A percentile compares a stretch with the other conserved stretches of the same genome.
phyloP scores from a whole-genome alignment of 2,329 filamentous ascomycete genomes.

The Monascus ruber region DNA sequence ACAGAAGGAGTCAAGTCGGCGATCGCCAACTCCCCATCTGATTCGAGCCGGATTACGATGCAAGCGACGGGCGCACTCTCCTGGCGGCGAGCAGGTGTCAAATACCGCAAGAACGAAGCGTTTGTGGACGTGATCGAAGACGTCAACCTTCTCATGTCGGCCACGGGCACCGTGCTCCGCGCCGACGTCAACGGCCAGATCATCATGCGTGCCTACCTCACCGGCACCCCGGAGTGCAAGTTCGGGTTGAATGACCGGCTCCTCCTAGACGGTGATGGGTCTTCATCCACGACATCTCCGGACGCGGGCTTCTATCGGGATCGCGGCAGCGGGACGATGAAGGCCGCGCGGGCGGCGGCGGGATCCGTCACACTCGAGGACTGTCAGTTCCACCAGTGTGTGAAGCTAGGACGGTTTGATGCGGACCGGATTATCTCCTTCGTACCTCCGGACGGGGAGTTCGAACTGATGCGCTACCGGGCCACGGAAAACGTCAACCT shows the following conservation, averaged over 20 bases:
- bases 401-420: slow-evolving; percentile 94
- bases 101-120: slow-evolving; percentile 98
- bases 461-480: slow-evolving; percentile 97
- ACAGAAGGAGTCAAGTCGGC: slow-evolving; percentile 95
- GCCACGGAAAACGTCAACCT: slow-evolving; percentile 98
- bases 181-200: slow-evolving; percentile 97
- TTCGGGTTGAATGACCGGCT: slow-evolving; percentile 95
- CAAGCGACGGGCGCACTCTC: slow-evolving; percentile 94
- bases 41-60: slow-evolving; percentile 98
- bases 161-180: slow-evolving; percentile 83
- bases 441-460: slow-evolving; percentile 91
- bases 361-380: slow-evolving; percentile 94
- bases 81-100: slow-evolving; percentile 94
- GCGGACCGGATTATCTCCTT: slow-evolving; percentile 94
- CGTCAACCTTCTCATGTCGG: slow-evolving; percentile 98
- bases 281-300: slow-evolving; percentile 39
- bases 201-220: slow-evolving; percentile 94
- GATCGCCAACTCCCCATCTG: slow-evolving; percentile 55
- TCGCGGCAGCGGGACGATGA: slow-evolving; percentile 54
- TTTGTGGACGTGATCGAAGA: slow-evolving; percentile 99
- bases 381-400: slow-evolving; percentile 98
- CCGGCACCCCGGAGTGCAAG: slow-evolving; percentile 95
- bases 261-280: slow-evolving; percentile 62
- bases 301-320: slow-evolving; percentile 58
- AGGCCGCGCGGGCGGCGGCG: slow-evolving; percentile 88